Evolutionary conservation across 768 basidiomycete genomes (phyloP).

Genomic region (Mycena crocata): DNA sequence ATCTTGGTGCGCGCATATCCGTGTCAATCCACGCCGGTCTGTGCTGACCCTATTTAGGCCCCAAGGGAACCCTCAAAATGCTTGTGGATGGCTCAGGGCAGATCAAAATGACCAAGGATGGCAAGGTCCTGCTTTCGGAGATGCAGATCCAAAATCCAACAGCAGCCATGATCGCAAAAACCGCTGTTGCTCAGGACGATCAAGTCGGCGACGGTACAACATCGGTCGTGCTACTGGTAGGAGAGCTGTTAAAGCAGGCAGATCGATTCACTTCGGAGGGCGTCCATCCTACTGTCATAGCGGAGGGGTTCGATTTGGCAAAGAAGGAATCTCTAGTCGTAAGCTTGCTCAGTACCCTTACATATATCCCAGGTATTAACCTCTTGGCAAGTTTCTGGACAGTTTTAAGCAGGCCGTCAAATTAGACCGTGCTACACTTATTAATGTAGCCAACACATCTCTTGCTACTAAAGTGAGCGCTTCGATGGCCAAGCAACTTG

Average conservation of each 20-base stretch:
- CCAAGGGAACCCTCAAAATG: constrained; percentile 98
- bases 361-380: constrained; percentile 15
- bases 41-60: constrained; percentile 64
- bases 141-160: constrained; percentile 99
- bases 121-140: constrained; percentile 97
- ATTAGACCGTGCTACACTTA: constrained; percentile 90
- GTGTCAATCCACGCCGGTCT: constrained; percentile 8
- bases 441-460: constrained; percentile 95
- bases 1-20: constrained; percentile 76
- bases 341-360: constrained; percentile 43
- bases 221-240: constrained; percentile 94
- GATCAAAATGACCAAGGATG: constrained; percentile 99
- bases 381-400: constrained; percentile 83
- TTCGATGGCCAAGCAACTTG: constrained; percentile 85
- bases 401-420: constrained; percentile 82
- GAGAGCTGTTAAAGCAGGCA: constrained; percentile 95
- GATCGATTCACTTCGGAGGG: constrained; percentile 98
- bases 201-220: constrained; percentile 99
- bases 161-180: constrained; percentile 98
- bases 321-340: constrained; percentile 95
- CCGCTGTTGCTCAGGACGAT: constrained; percentile 98
- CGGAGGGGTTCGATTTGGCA: constrained; percentile 95
- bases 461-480: constrained; percentile 92
- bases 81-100: constrained; percentile 97
- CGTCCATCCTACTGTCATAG: constrained; percentile 97